Evolutionary conservation across 371 early-diverging fungal species (phyloP).

Genomic region (Saksenaea oblongispora): DNA sequence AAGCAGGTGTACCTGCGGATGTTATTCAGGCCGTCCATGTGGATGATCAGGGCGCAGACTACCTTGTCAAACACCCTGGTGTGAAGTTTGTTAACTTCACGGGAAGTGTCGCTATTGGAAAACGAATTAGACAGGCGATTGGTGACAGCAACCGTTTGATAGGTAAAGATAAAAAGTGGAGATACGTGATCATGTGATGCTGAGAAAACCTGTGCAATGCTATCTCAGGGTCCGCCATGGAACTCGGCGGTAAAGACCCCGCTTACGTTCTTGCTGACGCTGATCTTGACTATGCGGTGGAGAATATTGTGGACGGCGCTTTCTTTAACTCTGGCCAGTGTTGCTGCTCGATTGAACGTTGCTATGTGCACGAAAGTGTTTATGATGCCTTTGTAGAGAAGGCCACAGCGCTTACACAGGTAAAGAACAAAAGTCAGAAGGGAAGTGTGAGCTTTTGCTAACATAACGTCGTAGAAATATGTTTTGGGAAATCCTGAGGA

Average conservation of each 20-base stretch:
- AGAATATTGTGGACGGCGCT: conserved; percentile 80
- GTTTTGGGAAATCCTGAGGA: conserved; percentile 71
- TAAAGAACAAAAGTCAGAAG: conserved; percentile 19
- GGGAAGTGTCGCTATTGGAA: conserved; percentile 79
- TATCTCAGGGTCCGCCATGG: conserved; percentile 69
- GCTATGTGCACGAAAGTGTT: conserved; percentile 80
- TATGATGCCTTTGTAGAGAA: conserved; percentile 74
- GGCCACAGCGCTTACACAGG: conserved; percentile 67
- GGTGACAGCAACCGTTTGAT: conserved; percentile 64
- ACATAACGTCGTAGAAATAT: conserved; percentile 43
- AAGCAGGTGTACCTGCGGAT: conserved; percentile 72
- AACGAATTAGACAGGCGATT: conserved; percentile 62
- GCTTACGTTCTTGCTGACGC: conserved; percentile 82
- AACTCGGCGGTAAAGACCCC: conserved; percentile 88
- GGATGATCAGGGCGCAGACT: conserved; percentile 55
- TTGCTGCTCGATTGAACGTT: conserved; percentile 84
- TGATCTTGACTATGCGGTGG: conserved; percentile 70
- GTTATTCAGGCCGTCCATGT: conserved; percentile 71
- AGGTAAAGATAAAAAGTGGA: conserved; percentile 40
- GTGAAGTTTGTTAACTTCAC: conserved; percentile 81
- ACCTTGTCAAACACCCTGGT: conserved; percentile 57
- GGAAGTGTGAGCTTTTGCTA: no score
- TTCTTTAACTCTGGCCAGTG: conserved; percentile 87
- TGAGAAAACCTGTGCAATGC: background rate
- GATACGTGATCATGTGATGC: conserved; percentile 4